Evolutionary conservation across 441 rosid species (phyloP), one percentile per base, ranked within the genome.

Genomic region (Biscutella laevigata): DNA sequence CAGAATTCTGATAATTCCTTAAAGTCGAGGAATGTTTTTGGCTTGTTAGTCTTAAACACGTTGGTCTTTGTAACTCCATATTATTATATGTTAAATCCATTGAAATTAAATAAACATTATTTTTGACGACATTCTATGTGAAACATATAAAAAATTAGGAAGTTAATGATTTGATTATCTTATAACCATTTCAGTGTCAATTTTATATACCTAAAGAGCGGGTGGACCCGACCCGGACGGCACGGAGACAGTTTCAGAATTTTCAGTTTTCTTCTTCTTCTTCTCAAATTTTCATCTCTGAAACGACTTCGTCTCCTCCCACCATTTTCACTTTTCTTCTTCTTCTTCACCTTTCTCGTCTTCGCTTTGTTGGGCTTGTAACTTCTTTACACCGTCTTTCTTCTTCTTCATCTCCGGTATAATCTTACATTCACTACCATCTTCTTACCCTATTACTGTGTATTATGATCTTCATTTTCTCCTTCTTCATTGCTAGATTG

Each of bases 181-280:
- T 6, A 39, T 14, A 9, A 54, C 47, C 13, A 48, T 2, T n/a
- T n/a, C 2, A 30, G 14, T 47, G n/a, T n/a, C n/a, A n/a, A n/a
- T n/a, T n/a, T n/a, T n/a, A n/a, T n/a, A n/a, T n/a, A n/a, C n/a
- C n/a, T n/a, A n/a, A 20, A 25, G 6, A 45, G 32, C 19, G 64
- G 44, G 53, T 38, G 63, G 60, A 32, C 64, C 63, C 65, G 35
- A 61, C 63, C 57, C 65, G 56, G 60, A 46, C 65, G 60, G 70
- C 70, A 51, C 59, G 70, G 65, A 51, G 56, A 58, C 65, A 61
- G n/a, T n/a, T n/a, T n/a, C n/a, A n/a, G n/a, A n/a, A 58, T n/a
- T 40, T 51, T 57, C 64, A 42, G 41, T 64, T 50, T 64, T 36
- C 37, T 22, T 40, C 53, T 39, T 30, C 36, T 28, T n/a, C n/a